phyloP scores from a whole-genome alignment of 495 filamentous ascomycete species.

The Pyrenula massariospora region DNA sequence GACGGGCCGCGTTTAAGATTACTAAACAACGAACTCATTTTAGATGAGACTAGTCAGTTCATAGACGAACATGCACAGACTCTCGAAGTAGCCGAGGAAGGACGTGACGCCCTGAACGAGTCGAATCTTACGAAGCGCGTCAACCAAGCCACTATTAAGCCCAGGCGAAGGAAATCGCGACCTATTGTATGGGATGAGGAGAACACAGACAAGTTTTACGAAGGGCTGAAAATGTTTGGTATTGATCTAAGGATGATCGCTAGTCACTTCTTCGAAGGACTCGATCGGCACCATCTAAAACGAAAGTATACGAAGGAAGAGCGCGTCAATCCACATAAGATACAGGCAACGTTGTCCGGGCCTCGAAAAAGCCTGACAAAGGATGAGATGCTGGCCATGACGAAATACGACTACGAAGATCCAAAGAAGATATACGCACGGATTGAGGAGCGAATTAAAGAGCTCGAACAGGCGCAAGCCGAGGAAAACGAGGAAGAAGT shows the following conservation, averaged over 20 bases:
- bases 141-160: constrained; percentile 58
- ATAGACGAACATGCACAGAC: constrained; percentile 69
- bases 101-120: constrained; percentile 58
- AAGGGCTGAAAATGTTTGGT: constrained; percentile 74
- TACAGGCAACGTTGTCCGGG: constrained; percentile 45
- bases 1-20: constrained; percentile 51
- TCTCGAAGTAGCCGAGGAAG: constrained; percentile 41
- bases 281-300: constrained; percentile 71
- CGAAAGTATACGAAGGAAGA: constrained; percentile 91
- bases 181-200: constrained; percentile 64
- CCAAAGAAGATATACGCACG: constrained; percentile 44
- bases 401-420: constrained; percentile 41
- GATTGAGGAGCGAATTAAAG: constrained; percentile 60
- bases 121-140: constrained; percentile 70
- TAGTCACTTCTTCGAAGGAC: constrained; percentile 64
- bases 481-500: constrained; percentile 20
- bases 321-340: constrained; percentile 51
- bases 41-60: constrained; percentile 65
- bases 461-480: constrained; percentile 43
- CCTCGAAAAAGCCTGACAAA: background rate
- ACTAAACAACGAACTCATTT: constrained; percentile 73
- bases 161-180: constrained; percentile 6
- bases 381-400: constrained; percentile 22
- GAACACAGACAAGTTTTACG: constrained; percentile 74
- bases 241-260: constrained; percentile 83